Base-by-base conservation (phyloP, 1,284 basidiomycete genomes). In the Porodaedalea pini region DNA sequence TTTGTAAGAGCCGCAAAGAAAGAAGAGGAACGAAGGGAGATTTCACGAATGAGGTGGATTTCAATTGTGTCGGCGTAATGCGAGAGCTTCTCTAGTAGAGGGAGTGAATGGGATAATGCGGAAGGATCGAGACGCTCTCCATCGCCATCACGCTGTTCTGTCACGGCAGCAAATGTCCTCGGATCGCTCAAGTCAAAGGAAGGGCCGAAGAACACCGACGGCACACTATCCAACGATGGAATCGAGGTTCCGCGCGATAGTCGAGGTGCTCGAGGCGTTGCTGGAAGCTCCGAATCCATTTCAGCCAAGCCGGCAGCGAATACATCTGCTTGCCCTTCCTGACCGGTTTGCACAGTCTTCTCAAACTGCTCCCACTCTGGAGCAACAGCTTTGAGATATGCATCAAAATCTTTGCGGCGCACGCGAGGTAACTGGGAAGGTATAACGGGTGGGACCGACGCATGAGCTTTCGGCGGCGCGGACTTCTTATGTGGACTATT, bases 1-100 rank as follows among this genome's bases (percentile, higher is more conserved):
- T 98, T 98, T 7, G 92, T 85, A 21, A 99, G 82, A 1, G 96
- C 97, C 0, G 94, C 90, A 68, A 99, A 99, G 81, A 99, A 99
- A 2, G 93, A 94, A 0, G 91, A 84, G 0, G 93, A 93, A 3
- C 95, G 88, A 8, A 89, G 75, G 5, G 91, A 90, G 56, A 99
- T 97, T 72, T 98, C 96, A 64, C 87, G 86, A 13, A 97, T 85
- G 54, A 99, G 88, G 69, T 99, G 95, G 62, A 94, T 87, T 68
- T 99, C 96, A 61, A 99, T 84, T 1, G 91, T 90, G 69, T 98
- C 97, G 5, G 95, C 88, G 67, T 98, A 90, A 61, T 94, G 88
- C 11, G 93, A 94, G 56, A 98, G 83, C 67, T 87, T 89, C 68
- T 98, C 94, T n/a, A 97, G 87, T 1, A 96, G 77, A 0, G 86